Evolutionary conservation across 164 flowering plant genomes (phyloP), one percentile per base, ranked within the genome.

Genomic region (Cinnamomum micranthum): DNA sequence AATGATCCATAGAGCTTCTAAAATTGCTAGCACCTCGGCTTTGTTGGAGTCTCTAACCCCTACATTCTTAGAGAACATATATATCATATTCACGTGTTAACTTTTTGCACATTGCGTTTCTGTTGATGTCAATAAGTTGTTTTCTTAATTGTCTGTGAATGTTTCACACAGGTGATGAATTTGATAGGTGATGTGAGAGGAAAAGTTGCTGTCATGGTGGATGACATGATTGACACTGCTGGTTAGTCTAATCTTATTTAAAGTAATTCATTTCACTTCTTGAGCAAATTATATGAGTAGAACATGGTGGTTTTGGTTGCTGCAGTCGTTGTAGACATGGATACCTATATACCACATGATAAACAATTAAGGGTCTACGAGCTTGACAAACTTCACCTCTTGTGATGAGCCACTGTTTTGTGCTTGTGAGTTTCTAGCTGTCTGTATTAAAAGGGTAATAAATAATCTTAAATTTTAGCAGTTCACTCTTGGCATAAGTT

Each of bases 141-240:
- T 41, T 41, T 41, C 47, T 41, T 41, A 41, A 55, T 55, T 55
- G n/a, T 55, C 60, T 52, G 6, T 14, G 60, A 2, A 55, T 20
- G n/a, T 55, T 14, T 55, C 10, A 41, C 80, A 73, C 84, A 96
- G 99, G 98, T 96, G 69, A 96, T 96, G 98, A 96, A 96, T 86
- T 86, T 96, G 80, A 96, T 94, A 74, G 99, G 99, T 71, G 97
- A 96, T 86, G 98, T 96, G 1, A 87, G 84, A 73, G 99, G 97
- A 50, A 96, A 96, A 84, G 98, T 94, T 31, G 99, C 99, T 64
- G 95, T 96, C 51, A 92, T 96, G 98, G 97, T 96, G 81, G 99
- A 96, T 91, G 99, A 96, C 83, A 96, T 96, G 98, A 96, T 96
- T 77, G 99, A 96, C 80, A 96, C 99, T 71, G 99, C 99, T 75